phyloP scores from a whole-genome alignment of 106 monocot genomes.

The Agapanthus africanus region DNA sequence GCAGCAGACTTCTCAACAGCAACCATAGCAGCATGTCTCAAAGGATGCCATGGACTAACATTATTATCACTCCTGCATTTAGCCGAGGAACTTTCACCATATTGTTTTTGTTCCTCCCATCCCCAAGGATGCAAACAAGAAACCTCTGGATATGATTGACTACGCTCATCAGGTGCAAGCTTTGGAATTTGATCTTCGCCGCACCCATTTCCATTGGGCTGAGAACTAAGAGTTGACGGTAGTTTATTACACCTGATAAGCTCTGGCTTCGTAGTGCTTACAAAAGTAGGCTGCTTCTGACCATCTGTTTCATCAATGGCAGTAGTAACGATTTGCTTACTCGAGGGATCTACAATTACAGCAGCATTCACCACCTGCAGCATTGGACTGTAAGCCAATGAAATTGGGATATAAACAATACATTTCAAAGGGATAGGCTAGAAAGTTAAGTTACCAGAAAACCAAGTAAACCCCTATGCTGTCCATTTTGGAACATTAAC shows the following conservation, averaged over 20 bases:
- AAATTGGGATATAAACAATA: too few species aligned
- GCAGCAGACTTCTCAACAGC: conserved; percentile 72
- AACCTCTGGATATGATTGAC: conserved; percentile 14
- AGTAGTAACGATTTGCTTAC: conserved; percentile 45
- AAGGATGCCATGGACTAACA: conserved; percentile 78
- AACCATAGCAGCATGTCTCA: conserved; percentile 75
- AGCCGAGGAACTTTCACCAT: conserved; percentile 4
- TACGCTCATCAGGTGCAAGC: conserved; percentile 4
- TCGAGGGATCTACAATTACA: conserved; percentile 65
- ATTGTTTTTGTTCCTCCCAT: conserved; percentile 30
- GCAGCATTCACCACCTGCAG: conserved; percentile 80
- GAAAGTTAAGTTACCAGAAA: too few species aligned
- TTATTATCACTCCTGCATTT: conserved; percentile 11
- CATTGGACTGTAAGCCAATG: too few species aligned
- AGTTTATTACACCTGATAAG: neutral
- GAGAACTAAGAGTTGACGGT: neutral
- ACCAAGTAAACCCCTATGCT: too few species aligned
- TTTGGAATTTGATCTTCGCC: neutral
- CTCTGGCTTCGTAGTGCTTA: conserved; percentile 6
- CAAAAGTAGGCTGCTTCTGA: neutral
- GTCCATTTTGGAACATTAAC: too few species aligned
- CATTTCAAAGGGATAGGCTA: too few species aligned
- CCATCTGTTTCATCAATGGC: conserved; percentile 37
- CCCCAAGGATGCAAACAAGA: conserved; percentile 74
- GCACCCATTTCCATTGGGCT: conserved; percentile 8